These are phyloP conservation scores for Avena sativa DNA, from an alignment of 176 grass and related monocot species.

Conservation along the genomic window DNA sequence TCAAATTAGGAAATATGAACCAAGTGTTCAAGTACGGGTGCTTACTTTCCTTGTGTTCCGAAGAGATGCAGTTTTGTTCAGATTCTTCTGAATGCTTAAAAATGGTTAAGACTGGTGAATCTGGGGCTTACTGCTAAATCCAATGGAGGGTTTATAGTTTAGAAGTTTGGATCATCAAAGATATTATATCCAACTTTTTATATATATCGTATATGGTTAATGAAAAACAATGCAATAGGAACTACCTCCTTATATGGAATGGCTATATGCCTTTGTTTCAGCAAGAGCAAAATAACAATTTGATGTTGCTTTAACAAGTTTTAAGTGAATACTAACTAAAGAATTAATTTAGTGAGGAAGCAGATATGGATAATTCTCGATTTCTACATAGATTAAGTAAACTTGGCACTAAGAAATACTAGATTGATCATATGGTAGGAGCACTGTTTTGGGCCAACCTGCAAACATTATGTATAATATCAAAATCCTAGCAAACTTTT, in stretches of 20 bases:
- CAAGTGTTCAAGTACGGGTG: not conserved
- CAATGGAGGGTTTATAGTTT: conserved; percentile 2
- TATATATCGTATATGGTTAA: not conserved
- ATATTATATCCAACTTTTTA: not conserved
- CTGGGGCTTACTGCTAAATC: conserved; percentile 13
- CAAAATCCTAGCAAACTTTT: not conserved
- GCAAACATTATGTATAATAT: not conserved
- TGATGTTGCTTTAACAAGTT: conserved; percentile 22
- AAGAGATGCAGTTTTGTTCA: not conserved
- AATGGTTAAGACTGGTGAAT: conserved; percentile 1
- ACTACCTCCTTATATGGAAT: conserved; percentile 16
- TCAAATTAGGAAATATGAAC: not conserved
- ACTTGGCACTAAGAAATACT: not conserved
- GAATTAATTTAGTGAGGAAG: not conserved
- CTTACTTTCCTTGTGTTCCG: conserved; percentile 28
- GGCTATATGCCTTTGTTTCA: conserved; percentile 16
- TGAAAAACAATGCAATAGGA: not conserved
- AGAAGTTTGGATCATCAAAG: not conserved
- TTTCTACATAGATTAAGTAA: conserved; percentile 15
- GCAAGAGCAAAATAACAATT: not conserved
- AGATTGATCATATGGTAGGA: not conserved
- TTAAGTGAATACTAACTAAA: conserved; percentile 1
- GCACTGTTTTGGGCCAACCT: not conserved
- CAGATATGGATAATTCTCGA: not conserved
- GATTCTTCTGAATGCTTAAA: not conserved